A percentile compares a stretch with the other conserved stretches of the same genome.
Conservation (phyloP, 805 yeast genomes). For the Monosporozyma solicola region DNA sequence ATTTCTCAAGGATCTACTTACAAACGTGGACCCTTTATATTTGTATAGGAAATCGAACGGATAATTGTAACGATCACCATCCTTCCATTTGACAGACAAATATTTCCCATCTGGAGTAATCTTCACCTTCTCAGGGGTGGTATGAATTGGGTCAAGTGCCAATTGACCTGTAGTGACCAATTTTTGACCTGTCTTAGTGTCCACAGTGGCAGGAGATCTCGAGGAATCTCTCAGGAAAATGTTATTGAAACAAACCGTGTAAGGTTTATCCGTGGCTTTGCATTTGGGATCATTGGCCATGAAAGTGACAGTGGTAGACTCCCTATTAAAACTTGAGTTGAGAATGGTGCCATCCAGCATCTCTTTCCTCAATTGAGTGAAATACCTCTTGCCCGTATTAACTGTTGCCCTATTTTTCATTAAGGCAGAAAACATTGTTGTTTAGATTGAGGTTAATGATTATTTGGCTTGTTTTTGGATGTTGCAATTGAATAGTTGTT, state of each 20-base stretch:
- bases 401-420: not conserved
- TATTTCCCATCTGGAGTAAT: conserved; percentile 23
- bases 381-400: not conserved
- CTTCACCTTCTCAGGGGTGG: conserved; percentile 33
- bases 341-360: conserved; percentile 5
- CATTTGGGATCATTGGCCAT: conserved; percentile 8
- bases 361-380: not conserved
- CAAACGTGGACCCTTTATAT: conserved; percentile 34
- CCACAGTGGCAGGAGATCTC: conserved; percentile 37
- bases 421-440: not conserved
- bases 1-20: conserved; percentile 21
- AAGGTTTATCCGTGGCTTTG: conserved; percentile 7
- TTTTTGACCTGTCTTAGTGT: conserved; percentile 44
- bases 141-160: conserved; percentile 22
- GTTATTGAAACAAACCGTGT: conserved; percentile 36
- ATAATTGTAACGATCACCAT: conserved; percentile 38
- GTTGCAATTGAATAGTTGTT: not conserved
- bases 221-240: conserved; percentile 63
- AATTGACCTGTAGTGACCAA: conserved; percentile 51
- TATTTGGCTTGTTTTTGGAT: not conserved
- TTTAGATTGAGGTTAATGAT: not conserved
- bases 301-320: conserved; percentile 21
- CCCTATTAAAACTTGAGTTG: conserved; percentile 10
- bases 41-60: conserved; percentile 39
- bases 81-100: conserved; percentile 41